These are phyloP conservation scores for Coniophora puteana DNA, from an alignment of 1,284 basidiomycete genomes.

Conservation along the genomic window DNA sequence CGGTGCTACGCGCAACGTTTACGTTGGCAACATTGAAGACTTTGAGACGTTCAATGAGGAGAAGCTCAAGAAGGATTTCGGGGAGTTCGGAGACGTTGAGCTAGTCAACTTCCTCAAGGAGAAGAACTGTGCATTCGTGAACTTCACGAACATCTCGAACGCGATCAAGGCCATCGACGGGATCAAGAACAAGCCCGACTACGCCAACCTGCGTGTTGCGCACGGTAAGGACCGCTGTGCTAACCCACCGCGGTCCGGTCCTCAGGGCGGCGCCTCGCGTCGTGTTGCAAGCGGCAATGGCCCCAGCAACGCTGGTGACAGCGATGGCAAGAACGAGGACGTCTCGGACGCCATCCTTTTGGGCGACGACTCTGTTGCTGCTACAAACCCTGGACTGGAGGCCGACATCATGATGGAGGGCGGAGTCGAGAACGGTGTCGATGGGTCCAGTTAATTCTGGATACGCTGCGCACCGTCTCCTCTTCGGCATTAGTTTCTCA, in stretches of 20 bases:
- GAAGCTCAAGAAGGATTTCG: constrained; percentile 84
- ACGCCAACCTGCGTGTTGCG: constrained; percentile 78
- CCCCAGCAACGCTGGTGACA: constrained; percentile 22
- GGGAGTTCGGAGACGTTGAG: constrained; percentile 92
- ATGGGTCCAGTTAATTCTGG: constrained; percentile 18
- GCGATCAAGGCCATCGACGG: constrained; percentile 95
- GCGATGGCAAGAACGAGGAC: constrained; percentile 7
- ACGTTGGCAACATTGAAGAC: constrained; percentile 91
- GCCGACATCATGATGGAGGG: constrained; percentile 7
- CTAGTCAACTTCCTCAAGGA: constrained; percentile 93
- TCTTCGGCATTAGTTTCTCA: background rate
- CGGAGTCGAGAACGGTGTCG: constrained; percentile 18
- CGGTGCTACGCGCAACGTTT: constrained; percentile 92
- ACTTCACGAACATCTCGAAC: constrained; percentile 89
- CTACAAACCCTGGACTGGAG: constrained; percentile 12
- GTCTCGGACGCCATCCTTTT: constrained; percentile 12
- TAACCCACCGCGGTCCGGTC: constrained; percentile 80
- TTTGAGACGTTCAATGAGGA: constrained; percentile 87
- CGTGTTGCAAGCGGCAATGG: constrained; percentile 39
- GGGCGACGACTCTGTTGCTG: constrained; percentile 21
- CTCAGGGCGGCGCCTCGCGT: constrained; percentile 55
- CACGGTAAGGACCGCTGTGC: constrained; percentile 96
- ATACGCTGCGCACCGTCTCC: too few species aligned
- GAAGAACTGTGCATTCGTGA: constrained; percentile 95
- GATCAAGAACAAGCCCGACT: constrained; percentile 84